Evolutionary conservation across 2,329 filamentous ascomycete species (phyloP).

Genomic region (Sclerotinia minor): DNA sequence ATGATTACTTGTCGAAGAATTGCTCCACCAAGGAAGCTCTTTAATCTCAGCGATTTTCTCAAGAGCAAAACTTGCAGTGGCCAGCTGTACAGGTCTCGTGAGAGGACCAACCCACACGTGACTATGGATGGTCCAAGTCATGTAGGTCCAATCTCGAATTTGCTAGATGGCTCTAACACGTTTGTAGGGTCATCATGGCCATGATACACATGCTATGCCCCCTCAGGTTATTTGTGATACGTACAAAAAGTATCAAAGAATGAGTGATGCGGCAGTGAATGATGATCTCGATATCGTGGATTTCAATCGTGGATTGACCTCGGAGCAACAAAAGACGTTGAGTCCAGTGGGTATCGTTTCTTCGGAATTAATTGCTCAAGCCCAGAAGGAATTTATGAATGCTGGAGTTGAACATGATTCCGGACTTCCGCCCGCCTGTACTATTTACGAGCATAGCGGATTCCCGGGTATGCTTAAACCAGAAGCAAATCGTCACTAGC

Average conservation of each 20-base stretch:
- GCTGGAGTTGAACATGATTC: constrained; percentile 10
- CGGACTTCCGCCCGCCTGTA: constrained; percentile 30
- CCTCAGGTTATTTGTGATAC: constrained; percentile 40
- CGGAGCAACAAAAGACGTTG: constrained; percentile 35
- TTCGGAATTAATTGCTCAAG: constrained; percentile 33
- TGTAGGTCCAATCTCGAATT: constrained; percentile 2
- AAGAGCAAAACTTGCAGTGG: constrained; percentile 12
- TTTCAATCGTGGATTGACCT: constrained; percentile 38
- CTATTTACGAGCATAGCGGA: constrained; percentile 39
- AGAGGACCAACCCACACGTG: constrained; percentile 17
- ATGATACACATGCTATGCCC: constrained; percentile 42
- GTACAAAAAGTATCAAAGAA: constrained; percentile 41
- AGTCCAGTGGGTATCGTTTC: constrained; percentile 32
- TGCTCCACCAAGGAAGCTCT: background rate
- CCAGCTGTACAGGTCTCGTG: constrained; percentile 13
- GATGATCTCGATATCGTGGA: constrained; percentile 39
- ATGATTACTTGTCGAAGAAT: constrained; percentile 13
- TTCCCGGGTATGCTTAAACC: constrained; percentile 35
- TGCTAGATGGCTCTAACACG: constrained; percentile 10
- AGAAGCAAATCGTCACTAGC: background rate
- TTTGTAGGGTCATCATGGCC: constrained; percentile 29
- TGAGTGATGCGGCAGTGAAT: constrained; percentile 34
- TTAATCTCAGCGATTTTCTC: background rate
- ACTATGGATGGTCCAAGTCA: constrained; percentile 25
- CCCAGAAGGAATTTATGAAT: constrained; percentile 31